Evolutionary conservation across 176 grass and related monocot species (phyloP), one percentile per base, ranked within the genome.

Genomic region (Rhynchospora pubera): DNA sequence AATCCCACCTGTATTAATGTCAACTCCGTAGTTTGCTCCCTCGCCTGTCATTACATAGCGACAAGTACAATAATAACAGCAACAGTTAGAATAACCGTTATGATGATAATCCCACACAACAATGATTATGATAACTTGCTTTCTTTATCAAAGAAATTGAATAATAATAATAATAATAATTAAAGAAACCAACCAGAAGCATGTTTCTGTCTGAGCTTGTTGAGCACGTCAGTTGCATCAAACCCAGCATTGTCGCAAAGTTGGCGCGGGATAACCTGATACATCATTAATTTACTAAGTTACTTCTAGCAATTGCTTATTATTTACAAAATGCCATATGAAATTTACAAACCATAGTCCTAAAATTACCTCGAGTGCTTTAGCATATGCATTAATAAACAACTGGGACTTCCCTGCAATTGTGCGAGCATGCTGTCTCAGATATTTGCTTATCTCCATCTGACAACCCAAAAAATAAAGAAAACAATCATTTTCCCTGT

Each of bases 191-290:
- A 77, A 97, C 94, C 91, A 83, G 94, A 89, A 82, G 94, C 91
- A 80, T 97, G 94, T 59, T 97, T 97, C 77, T 97, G 94, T 73
- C 94, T 88, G 46, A 97, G 94, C 85, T 94, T 97, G 76, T 94
- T 97, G 48, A 97, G 83, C 10, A 94, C 91, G 75, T 97, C 94
- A 18, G 91, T 97, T 82, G 94, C 91, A 32, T 97, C 94, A 84
- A 94, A 97, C 74, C 91, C 94, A 91, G 94, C 94, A 86, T 97
- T 97, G 79, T 94, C 91, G 60, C 94, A 97, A 79, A 97, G 94
- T 92, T 97, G 94, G 9, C 91, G 86, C 34, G 94, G 94, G 79
- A 97, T 97, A 72, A 97, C 88, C 94, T 92, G 81, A 62, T 84
- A n/a, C 57, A 44, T 53, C 12, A 53, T 53, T 4, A 85, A 79